Conservation (phyloP, 148 eudicot species). For the Chenopodium formosanum region DNA sequence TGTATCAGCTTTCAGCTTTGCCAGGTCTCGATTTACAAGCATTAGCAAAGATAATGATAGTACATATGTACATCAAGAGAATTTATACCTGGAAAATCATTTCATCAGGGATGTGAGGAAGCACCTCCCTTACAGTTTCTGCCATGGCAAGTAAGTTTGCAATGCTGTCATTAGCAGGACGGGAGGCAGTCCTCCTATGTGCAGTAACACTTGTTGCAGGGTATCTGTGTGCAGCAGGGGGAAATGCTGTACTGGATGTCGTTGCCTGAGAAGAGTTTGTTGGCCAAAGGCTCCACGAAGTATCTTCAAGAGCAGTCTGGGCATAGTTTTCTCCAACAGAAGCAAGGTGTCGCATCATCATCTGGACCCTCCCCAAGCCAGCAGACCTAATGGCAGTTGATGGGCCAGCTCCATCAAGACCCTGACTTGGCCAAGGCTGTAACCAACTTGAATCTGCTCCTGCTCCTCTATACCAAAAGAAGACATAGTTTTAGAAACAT, state of each 20-base stretch:
- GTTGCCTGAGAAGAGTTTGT: slow-evolving; percentile 71
- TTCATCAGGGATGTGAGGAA: slow-evolving; percentile 94
- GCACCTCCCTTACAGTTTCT: slow-evolving; percentile 92
- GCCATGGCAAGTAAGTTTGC: slow-evolving; percentile 91
- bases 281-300: slow-evolving; percentile 87
- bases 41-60: slow-evolving; percentile 1
- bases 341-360: slow-evolving; percentile 98
- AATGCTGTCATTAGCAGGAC: slow-evolving; percentile 50
- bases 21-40: background rate
- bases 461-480: slow-evolving; percentile 45
- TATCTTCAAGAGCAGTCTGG: slow-evolving; percentile 84
- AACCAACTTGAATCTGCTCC: slow-evolving; percentile 74
- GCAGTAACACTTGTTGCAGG: slow-evolving; percentile 42
- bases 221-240: slow-evolving; percentile 40
- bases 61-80: background rate
- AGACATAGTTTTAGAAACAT: background rate
- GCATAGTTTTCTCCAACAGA: slow-evolving; percentile 94
- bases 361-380: slow-evolving; percentile 80
- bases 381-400: slow-evolving; percentile 58
- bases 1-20: background rate
- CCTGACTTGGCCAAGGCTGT: slow-evolving; percentile 56
- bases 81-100: slow-evolving; percentile 79
- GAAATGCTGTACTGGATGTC: slow-evolving; percentile 49
- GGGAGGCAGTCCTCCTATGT: slow-evolving; percentile 54
- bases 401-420: slow-evolving; percentile 88